A percentile compares a stretch with the other conserved stretches of the same genome.
These are phyloP conservation scores for Ogataea pini DNA, from an alignment of 805 yeast species.

Conservation along the genomic window DNA sequence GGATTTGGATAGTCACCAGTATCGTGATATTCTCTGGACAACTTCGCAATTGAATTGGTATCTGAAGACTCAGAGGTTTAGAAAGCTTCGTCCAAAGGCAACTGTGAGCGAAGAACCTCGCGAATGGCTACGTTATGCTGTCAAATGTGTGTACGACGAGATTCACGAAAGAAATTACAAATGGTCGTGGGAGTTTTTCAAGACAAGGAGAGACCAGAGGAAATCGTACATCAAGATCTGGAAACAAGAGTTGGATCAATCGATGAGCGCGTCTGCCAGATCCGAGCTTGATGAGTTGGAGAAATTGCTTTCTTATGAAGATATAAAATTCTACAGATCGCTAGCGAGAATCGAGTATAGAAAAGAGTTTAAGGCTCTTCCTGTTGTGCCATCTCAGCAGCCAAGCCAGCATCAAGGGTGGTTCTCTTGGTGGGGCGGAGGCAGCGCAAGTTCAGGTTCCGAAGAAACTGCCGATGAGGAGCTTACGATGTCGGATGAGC, in stretches of 20 bases:
- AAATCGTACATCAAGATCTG: conserved; percentile 65
- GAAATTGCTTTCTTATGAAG: conserved; percentile 64
- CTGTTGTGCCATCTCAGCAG: conserved; percentile 10
- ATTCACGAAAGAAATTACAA: conserved; percentile 76
- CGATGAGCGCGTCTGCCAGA: conserved; percentile 33
- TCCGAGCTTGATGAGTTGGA: conserved; percentile 55
- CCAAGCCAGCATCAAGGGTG: conserved; percentile 47
- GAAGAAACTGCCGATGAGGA: conserved; percentile 29
- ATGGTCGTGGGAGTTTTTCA: conserved; percentile 89
- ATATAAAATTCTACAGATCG: conserved; percentile 81
- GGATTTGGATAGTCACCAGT: conserved; percentile 81
- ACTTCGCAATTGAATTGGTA: conserved; percentile 81
- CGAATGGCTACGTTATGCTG: conserved; percentile 84
- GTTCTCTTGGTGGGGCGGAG: conserved; percentile 67
- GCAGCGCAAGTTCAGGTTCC: conserved; percentile 3
- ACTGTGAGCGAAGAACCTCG: conserved; percentile 62
- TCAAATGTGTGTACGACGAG: conserved; percentile 70
- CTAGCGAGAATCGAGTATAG: conserved; percentile 68
- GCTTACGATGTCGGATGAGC: conserved; percentile 75
- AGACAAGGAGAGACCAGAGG: conserved; percentile 70
- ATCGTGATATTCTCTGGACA: conserved; percentile 76
- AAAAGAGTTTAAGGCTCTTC: conserved; percentile 43
- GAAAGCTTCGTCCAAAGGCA: conserved; percentile 63
- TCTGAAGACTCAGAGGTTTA: conserved; percentile 71
- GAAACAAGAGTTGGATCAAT: conserved; percentile 55